Conservation (phyloP, 2,329 filamentous ascomycete species). For the Cercospora sojina region DNA sequence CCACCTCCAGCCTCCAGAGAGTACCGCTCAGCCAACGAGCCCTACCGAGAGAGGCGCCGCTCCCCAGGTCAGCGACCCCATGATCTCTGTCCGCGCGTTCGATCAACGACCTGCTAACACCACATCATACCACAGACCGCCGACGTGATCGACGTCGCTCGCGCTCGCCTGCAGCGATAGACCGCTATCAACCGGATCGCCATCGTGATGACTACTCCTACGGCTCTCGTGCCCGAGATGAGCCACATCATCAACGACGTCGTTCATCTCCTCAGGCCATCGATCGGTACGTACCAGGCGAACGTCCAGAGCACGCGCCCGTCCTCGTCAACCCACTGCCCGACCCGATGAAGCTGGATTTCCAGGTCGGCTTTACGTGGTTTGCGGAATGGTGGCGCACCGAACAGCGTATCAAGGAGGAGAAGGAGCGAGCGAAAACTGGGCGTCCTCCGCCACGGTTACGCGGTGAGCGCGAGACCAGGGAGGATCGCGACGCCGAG, state of each 20-base stretch:
- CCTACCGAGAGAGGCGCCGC: constrained; percentile 33
- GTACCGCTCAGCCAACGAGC: constrained; percentile 29
- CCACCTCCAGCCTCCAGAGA: constrained; percentile 24
- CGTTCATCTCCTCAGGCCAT: constrained; percentile 65
- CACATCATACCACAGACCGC: constrained; percentile 30
- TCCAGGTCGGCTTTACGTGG: constrained; percentile 81
- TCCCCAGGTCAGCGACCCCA: constrained; percentile 30
- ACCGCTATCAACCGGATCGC: constrained; percentile 74
- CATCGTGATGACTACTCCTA: constrained; percentile 64
- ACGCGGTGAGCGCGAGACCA: constrained; percentile 63
- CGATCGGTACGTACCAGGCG: constrained; percentile 77
- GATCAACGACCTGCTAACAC: constrained; percentile 12
- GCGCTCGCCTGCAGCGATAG: constrained; percentile 68
- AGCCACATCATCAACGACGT: constrained; percentile 59
- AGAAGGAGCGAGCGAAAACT: constrained; percentile 68
- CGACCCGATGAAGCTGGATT: constrained; percentile 70
- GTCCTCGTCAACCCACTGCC: constrained; percentile 64
- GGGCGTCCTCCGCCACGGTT: constrained; percentile 62
- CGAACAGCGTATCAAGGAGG: constrained; percentile 79
- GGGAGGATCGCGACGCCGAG: constrained; percentile 76
- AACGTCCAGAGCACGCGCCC: constrained; percentile 52
- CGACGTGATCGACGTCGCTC: constrained; percentile 63
- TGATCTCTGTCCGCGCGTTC: neutral
- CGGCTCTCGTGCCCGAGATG: constrained; percentile 58
- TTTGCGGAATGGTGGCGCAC: constrained; percentile 85